Base-by-base conservation (phyloP, 768 basidiomycete species). In the Strobilomyces echinocephalus region DNA sequence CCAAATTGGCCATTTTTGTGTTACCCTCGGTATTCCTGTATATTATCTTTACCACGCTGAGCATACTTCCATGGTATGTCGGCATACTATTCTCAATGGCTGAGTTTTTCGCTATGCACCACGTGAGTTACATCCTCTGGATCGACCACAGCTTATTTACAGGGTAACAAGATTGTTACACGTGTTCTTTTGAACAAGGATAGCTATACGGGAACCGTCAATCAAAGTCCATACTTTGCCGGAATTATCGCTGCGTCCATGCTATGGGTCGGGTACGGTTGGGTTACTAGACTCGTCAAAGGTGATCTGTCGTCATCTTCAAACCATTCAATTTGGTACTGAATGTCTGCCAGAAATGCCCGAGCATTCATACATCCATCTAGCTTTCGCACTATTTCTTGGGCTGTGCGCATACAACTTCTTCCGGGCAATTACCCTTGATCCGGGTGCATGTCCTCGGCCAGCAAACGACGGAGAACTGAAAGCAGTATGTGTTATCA, bases 71-170 rank as follows among this genome's bases (percentile, higher is more conserved):
- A 39, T 93, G 91, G 85, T 98, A 95, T 69, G 88, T 88, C 3
- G 91, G 88, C 15, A 70, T 92, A 21, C 76, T 94, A 30, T 79
- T 97, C 45, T 88, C 90, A 0, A 75, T 86, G 64, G 91, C 88
- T 0, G 84, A 92, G 63, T 91, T 93, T 72, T 95, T 91, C 61
- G 88, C 81, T 44, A 90, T 95, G 88, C 95, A 97, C 64, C 88
- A 97, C 63, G 91, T 94, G 68, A 57, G 87, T 76, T n/a, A 24
- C n/a, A 11, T 34, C 10, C 42, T 20, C 40, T 21, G 26, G 5
- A 39, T 46, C 4, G 18, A n/a, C 11, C 31, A 42, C 16, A n/a
- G 8, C 18, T 52, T 26, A 59, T 43, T 64, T 57, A 51, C 57
- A 28, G 48, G 54, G 9, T n/a, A 12, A 20, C 30, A 63, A 88